These are phyloP conservation scores for Lolium perenne DNA, from an alignment of 176 grass and related monocot genomes.

Conservation along the genomic window DNA sequence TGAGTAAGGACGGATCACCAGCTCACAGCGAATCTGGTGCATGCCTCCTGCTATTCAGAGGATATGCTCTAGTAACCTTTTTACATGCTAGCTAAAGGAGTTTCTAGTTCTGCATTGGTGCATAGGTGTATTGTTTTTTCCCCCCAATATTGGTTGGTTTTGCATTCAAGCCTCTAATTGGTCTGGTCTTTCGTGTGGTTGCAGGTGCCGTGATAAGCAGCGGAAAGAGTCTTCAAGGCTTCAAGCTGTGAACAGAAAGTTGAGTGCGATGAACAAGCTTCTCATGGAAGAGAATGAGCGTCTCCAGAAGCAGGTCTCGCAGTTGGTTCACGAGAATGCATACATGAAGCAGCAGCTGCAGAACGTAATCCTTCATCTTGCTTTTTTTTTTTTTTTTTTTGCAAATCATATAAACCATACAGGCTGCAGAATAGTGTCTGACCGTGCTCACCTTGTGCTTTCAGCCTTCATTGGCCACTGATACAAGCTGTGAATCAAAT, in stretches of 20 bases:
- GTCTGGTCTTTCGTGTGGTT: neutral
- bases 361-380: slow-evolving; percentile 59
- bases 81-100: neutral
- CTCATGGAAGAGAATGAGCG: slow-evolving; percentile 98
- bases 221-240: slow-evolving; percentile 91
- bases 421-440: neutral
- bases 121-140: neutral
- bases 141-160: neutral
- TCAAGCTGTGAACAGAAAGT: slow-evolving; percentile 93
- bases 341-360: slow-evolving; percentile 93
- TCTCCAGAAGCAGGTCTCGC: slow-evolving; percentile 96
- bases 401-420: neutral
- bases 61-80: neutral
- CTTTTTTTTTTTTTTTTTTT: neutral
- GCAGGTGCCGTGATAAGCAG: slow-evolving; percentile 95
- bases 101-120: slow-evolving; percentile 19
- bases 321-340: slow-evolving; percentile 88
- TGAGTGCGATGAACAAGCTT: slow-evolving; percentile 98
- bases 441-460: neutral
- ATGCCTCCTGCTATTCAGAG: slow-evolving; percentile 29
- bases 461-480: slow-evolving; percentile 72
- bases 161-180: neutral
- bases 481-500: slow-evolving; percentile 90
- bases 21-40: neutral
- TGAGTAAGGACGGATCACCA: neutral